Evolutionary conservation across 345 rosid species (phyloP), one percentile per base, ranked within the genome.

Genomic region (Populus davidiana): DNA sequence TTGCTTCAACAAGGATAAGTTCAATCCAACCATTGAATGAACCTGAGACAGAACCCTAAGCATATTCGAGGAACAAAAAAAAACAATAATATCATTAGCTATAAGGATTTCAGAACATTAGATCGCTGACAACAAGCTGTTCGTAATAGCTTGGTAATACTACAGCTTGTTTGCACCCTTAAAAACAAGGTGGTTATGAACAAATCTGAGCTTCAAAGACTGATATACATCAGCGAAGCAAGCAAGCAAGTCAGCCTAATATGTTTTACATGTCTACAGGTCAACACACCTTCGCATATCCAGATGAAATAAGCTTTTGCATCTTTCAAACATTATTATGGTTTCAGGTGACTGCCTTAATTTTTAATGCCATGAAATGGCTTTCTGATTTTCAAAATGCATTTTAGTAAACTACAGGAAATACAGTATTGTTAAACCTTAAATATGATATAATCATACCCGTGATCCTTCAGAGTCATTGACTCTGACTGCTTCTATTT

Each of bases 1-100:
- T 91, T 1, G 92, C 99, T 86, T 96, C 98, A 41, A 96, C 72
- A 69, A 96, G 90, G 74, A 90, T 92, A 81, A 96, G 89, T 88
- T 92, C 99, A 56, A 96, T 83, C 93, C 88, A 92, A 27, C 99
- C 96, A 81, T 89, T 87, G 83, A 79, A 72, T n/a, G 90, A 75
- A 78, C 85, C 88, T 56, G 68, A 36, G 35, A 21, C 29, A 23
- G 86, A 81, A 70, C 88, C 90, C 97, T 93, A 79, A 71, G 74
- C 71, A 82, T 69, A 81, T 62, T 49, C 71, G 41, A 71, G 75
- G 62, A 81, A 63, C 38, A 75, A 50, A 27, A 75, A 27, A 75
- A 70, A 71, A 77, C 31, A 62, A 66, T 20, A 74, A 66, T 65
- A 64, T 25, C 35, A 64, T 6, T 64, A 64, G 68, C 35, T 5